Evolutionary conservation across 805 yeast genomes (phyloP).

Genomic region (Candida namnaoensis): DNA sequence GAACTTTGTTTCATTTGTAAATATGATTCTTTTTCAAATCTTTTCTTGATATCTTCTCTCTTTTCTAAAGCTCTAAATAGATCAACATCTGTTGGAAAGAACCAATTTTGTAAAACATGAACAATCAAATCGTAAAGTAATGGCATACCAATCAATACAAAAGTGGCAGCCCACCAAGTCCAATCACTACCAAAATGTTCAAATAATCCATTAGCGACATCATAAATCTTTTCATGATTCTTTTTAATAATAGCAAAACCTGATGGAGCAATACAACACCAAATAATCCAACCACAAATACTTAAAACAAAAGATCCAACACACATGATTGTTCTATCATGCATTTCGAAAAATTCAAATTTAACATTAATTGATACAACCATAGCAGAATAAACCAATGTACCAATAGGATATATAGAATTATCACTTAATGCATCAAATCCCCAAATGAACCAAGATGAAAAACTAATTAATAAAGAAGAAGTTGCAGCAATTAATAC

Average conservation of each 20-base stretch:
- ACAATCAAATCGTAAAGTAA: conserved; percentile 57
- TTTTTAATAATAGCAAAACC: conserved; percentile 38
- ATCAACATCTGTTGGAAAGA: conserved; percentile 70
- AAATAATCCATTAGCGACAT: conserved; percentile 60
- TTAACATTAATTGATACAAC: conserved; percentile 70
- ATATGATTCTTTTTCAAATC: conserved; percentile 66
- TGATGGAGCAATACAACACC: conserved; percentile 73
- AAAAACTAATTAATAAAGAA: conserved; percentile 62
- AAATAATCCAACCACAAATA: conserved; percentile 74
- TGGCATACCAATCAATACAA: conserved; percentile 50
- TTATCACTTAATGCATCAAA: conserved; percentile 58
- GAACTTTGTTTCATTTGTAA: conserved; percentile 73
- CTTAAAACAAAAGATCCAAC: conserved; percentile 60
- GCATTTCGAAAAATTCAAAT: conserved; percentile 74
- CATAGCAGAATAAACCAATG: conserved; percentile 62
- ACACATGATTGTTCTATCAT: conserved; percentile 61
- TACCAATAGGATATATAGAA: conserved; percentile 76
- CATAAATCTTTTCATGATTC: conserved; percentile 55
- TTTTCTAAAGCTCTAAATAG: conserved; percentile 71
- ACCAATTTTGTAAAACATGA: conserved; percentile 44
- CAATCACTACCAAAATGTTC: conserved; percentile 69
- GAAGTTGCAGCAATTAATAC: conserved; percentile 66
- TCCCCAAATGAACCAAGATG: conserved; percentile 66
- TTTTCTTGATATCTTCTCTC: conserved; percentile 53
- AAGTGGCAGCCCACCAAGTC: conserved; percentile 80